A percentile compares a stretch with the other conserved stretches of the same genome.
Evolutionary conservation across 192 early-diverging fungal species (phyloP).

Genomic region (Coemansia asiatica): DNA sequence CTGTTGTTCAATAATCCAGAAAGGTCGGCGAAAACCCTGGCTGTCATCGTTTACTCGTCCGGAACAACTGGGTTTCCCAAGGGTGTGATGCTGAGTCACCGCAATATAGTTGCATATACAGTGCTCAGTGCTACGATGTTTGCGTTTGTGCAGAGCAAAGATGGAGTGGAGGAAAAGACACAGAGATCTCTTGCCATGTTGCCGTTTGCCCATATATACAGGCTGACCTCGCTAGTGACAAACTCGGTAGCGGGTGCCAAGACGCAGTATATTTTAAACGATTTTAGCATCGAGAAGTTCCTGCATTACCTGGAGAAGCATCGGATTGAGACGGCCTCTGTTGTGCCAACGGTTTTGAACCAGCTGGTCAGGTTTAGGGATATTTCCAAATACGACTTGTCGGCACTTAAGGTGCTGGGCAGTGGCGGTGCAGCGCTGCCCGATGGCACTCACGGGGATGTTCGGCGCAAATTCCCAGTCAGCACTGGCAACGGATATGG

Average conservation of each 20-base stretch:
- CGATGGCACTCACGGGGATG: constrained; percentile 51
- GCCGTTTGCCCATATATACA: constrained; percentile 72
- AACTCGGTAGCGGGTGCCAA: constrained; percentile 34
- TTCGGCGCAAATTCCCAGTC: constrained; percentile 43
- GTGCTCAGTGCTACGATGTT: constrained; percentile 43
- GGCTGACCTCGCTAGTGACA: constrained; percentile 44
- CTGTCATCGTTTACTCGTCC: constrained; percentile 34
- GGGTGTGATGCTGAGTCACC: constrained; percentile 78
- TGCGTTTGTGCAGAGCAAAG: constrained; percentile 32
- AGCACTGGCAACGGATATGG: constrained; percentile 58
- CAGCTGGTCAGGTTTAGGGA: constrained; percentile 66
- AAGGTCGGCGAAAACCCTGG: constrained; percentile 14
- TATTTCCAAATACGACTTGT: constrained; percentile 68
- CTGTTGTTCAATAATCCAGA: constrained; percentile 24
- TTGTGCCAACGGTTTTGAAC: constrained; percentile 62
- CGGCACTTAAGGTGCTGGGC: constrained; percentile 58
- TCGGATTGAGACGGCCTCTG: constrained; percentile 58
- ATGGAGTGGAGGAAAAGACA: constrained; percentile 4
- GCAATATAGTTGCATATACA: constrained; percentile 72
- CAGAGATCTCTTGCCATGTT: constrained; percentile 31
- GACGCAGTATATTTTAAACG: constrained; percentile 66
- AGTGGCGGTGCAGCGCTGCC: constrained; percentile 75
- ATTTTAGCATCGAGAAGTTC: constrained; percentile 65
- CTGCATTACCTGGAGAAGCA: constrained; percentile 64
- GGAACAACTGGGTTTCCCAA: constrained; percentile 65